Evolutionary conservation across 1,139 yeast genomes (phyloP), one percentile per base, ranked within the genome.

Genomic region (Suhomyces atakaporum): DNA sequence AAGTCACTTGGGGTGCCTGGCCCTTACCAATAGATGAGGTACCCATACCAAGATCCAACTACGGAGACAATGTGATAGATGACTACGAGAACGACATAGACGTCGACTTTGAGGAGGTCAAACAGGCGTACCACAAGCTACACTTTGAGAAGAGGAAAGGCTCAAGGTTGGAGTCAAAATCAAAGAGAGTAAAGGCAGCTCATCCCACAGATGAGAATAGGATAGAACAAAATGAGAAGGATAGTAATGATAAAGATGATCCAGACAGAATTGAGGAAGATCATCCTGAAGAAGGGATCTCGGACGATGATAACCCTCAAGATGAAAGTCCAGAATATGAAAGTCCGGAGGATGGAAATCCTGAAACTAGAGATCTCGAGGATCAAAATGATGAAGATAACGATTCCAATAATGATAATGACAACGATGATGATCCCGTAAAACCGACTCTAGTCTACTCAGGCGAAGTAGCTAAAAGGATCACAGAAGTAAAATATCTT

Each of bases 1-100:
- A 40, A 2, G 35, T 44, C 4, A 35, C 39, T 3, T 77, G 81
- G 74, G 38, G 70, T 2, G 44, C 58, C 1, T 79, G 82, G 83
- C 83, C 82, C 0, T 42, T 66, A 13, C 52, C 57, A 0, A 27
- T 45, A 2, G 44, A 54, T 2, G 44, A 46, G 8, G 66, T 69
- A 0, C 76, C 77, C 0, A 62, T 63, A 19, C 77, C 78, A 0
- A 41, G 39, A 7, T 33, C 26, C 10, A 40, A 36, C 10, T 66
- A 58, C 39, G 58, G 45, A 13, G 69, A 63, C 40, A 35, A 40
- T 5, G 36, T 48, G 5, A 46, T 57, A 15, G 40, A 45, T n/a
- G 37, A 42, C 5, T 56, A 49, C 29, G 43, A 40, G 4, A 33
- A 41, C 5, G 62, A 56, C 38, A 50, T 51, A 8, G 54, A 50